Evolutionary conservation across 805 yeast genomes (phyloP).

Genomic region (Schizosaccharomyces lindneri): DNA sequence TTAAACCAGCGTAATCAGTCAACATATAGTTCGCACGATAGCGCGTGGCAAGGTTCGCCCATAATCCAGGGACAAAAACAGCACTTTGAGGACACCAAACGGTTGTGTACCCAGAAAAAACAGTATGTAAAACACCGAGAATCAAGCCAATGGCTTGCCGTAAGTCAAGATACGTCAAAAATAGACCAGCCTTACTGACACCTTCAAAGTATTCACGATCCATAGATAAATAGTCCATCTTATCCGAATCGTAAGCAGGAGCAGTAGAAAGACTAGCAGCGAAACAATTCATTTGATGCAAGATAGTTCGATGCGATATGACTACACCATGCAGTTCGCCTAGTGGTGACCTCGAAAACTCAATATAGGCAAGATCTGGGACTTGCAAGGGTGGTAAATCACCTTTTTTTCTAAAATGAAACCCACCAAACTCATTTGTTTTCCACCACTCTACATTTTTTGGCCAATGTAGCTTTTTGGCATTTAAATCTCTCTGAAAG

Average conservation of each 20-base stretch:
- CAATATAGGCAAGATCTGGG: slow-evolving; percentile 79
- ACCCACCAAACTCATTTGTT: slow-evolving; percentile 67
- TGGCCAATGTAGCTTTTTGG: slow-evolving; percentile 38
- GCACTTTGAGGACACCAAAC: slow-evolving; percentile 56
- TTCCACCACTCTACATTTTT: slow-evolving; percentile 50
- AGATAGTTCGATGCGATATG: slow-evolving; percentile 63
- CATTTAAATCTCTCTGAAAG: slow-evolving; percentile 35
- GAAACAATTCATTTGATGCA: slow-evolving; percentile 66
- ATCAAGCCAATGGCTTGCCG: slow-evolving; percentile 70
- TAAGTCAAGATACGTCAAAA: slow-evolving; percentile 40
- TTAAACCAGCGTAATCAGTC: slow-evolving; percentile 70
- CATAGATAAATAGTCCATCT: not conserved
- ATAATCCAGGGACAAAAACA: slow-evolving; percentile 61
- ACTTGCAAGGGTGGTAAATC: slow-evolving; percentile 43
- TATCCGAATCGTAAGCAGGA: slow-evolving; percentile 6
- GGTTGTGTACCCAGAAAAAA: slow-evolving; percentile 61
- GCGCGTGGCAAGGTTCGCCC: slow-evolving; percentile 54
- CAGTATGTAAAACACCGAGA: slow-evolving; percentile 52
- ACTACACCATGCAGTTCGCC: slow-evolving; percentile 89
- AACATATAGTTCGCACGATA: slow-evolving; percentile 48
- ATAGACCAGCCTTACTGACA: slow-evolving; percentile 14
- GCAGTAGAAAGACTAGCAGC: slow-evolving; percentile 32
- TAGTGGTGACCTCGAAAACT: slow-evolving; percentile 67
- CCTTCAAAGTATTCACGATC: not conserved
- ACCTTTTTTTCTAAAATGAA: slow-evolving; percentile 28